A percentile compares a stretch with the other conserved stretches of the same genome.
Conservation (phyloP, 2,329 filamentous ascomycete species). For the Rhynchosporium agropyri region DNA sequence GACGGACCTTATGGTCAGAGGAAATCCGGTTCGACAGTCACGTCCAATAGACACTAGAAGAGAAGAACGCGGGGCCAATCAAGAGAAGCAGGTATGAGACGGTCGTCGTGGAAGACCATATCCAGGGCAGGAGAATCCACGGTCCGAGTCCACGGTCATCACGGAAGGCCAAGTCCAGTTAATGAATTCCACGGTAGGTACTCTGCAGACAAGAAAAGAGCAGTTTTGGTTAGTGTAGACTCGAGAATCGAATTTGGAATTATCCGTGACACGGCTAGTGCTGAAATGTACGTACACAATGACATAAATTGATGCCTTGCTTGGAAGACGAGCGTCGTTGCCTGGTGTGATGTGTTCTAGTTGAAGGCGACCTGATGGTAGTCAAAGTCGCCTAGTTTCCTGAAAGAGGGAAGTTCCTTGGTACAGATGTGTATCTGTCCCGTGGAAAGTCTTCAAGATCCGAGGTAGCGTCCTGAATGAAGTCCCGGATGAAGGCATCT, state of each 20-base stretch:
- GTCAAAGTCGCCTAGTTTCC: not conserved
- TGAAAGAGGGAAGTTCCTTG: not conserved
- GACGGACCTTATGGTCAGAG: not conserved
- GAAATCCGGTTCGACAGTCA: slow-evolving; percentile 8
- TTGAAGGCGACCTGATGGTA: slow-evolving; percentile 4
- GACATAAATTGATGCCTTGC: slow-evolving; percentile 39
- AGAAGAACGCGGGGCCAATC: not conserved
- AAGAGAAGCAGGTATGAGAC: not conserved
- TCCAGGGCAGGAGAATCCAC: slow-evolving; percentile 6
- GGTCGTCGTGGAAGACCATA: not conserved
- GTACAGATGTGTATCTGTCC: not conserved
- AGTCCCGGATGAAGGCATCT: slow-evolving; percentile 23
- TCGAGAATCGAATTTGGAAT: slow-evolving; percentile 31
- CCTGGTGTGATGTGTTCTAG: slow-evolving; percentile 27
- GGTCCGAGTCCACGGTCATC: not conserved
- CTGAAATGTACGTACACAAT: slow-evolving; percentile 42
- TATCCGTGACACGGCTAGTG: slow-evolving; percentile 36
- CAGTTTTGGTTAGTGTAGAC: slow-evolving; percentile 38
- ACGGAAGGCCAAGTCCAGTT: not conserved
- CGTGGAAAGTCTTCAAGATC: not conserved
- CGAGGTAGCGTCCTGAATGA: slow-evolving; percentile 13
- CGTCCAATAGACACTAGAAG: not conserved
- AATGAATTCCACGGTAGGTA: slow-evolving; percentile 7
- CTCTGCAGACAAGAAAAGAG: slow-evolving; percentile 34
- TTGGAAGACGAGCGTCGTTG: slow-evolving; percentile 27